phyloP scores from a whole-genome alignment of 23 red algal species.

The Gracilariopsis chorda region DNA sequence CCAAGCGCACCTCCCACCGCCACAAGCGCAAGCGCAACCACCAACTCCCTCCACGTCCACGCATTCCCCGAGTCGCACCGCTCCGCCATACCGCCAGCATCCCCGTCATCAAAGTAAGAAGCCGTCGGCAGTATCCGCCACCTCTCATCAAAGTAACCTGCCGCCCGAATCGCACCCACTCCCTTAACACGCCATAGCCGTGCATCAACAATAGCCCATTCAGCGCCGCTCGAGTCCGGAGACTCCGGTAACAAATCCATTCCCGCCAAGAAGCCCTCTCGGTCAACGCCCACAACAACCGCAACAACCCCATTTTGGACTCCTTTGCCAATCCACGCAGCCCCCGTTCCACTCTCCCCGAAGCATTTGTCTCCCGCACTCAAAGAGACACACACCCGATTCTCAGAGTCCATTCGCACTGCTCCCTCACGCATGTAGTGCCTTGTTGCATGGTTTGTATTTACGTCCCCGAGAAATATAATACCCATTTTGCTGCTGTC shows the following conservation, averaged over 20 bases:
- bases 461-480: conserved; percentile 22
- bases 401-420: neutral
- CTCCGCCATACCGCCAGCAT: too few relatives aligned
- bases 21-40: too few relatives aligned
- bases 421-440: neutral
- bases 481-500: neutral
- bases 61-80: too few relatives aligned
- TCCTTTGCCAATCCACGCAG: conserved; percentile 24
- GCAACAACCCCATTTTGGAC: neutral
- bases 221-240: conserved; percentile 26
- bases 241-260: conserved; percentile 16
- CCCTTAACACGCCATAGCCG: conserved; percentile 25
- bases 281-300: neutral
- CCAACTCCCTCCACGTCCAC: too few relatives aligned
- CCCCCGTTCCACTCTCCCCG: conserved; percentile 1
- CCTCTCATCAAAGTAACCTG: conserved; percentile 23
- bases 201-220: conserved; percentile 34
- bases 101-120: neutral
- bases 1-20: too few relatives aligned
- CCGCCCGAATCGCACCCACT: conserved; percentile 24
- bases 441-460: conserved; percentile 7
- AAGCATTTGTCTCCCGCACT: neutral
- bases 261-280: neutral
- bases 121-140: neutral
- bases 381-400: neutral